Evolutionary conservation across 805 yeast genomes (phyloP).

Genomic region (Candida ponderosae): DNA sequence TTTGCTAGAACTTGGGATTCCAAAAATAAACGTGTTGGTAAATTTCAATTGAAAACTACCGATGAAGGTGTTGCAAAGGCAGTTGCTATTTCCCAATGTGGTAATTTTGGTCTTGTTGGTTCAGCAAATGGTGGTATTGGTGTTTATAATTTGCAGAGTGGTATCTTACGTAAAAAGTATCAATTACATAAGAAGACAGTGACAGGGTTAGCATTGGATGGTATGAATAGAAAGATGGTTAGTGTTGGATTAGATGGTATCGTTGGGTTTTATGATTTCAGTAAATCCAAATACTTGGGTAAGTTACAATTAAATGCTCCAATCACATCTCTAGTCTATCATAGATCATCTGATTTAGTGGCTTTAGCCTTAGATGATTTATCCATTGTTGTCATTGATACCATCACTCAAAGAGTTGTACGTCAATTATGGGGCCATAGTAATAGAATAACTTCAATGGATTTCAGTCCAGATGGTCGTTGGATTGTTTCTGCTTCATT

Average conservation of each 20-base stretch:
- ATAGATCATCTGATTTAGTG: conserved; percentile 72
- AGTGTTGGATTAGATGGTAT: conserved; percentile 85
- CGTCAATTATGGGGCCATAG: conserved; percentile 87
- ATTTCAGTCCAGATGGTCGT: conserved; percentile 91
- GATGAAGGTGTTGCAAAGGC: conserved; percentile 72
- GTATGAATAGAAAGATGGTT: conserved; percentile 83
- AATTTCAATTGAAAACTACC: conserved; percentile 59
- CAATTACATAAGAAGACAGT: conserved; percentile 69
- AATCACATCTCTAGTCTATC: conserved; percentile 68
- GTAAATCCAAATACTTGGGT: conserved; percentile 59
- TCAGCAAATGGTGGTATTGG: conserved; percentile 81
- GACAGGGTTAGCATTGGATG: conserved; percentile 84
- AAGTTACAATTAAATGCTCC: conserved; percentile 68
- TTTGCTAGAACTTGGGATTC: conserved; percentile 92
- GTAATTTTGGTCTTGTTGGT: conserved; percentile 91
- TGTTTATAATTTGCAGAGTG: conserved; percentile 87
- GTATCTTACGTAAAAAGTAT: conserved; percentile 65
- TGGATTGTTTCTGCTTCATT: conserved; percentile 83
- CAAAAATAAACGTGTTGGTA: conserved; percentile 70
- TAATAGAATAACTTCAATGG: conserved; percentile 79
- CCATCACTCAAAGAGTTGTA: conserved; percentile 71
- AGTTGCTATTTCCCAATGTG: conserved; percentile 83
- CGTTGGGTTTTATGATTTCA: conserved; percentile 81
- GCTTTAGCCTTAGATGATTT: conserved; percentile 86
- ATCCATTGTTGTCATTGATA: conserved; percentile 76